Evolutionary conservation across 768 basidiomycete genomes (phyloP).

Genomic region (Megacollybia marginata): DNA sequence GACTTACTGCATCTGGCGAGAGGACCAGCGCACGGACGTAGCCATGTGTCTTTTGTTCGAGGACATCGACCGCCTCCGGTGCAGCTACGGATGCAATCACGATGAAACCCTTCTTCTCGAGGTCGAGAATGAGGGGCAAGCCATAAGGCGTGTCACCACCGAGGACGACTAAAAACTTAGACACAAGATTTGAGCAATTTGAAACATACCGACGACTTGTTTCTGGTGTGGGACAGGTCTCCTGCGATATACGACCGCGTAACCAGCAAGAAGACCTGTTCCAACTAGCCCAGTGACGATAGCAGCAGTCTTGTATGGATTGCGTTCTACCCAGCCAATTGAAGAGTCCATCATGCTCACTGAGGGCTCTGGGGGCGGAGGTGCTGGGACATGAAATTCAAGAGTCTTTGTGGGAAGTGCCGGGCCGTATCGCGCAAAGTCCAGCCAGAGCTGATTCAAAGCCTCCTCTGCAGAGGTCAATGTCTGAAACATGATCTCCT

Average conservation of each 20-base stretch:
- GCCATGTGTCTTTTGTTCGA: conserved; percentile 65
- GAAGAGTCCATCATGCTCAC: conserved; percentile 38
- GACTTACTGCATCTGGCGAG: conserved; percentile 65
- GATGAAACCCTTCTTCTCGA: conserved; percentile 77
- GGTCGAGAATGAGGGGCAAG: conserved; percentile 61
- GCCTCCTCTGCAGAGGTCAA: conserved; percentile 55
- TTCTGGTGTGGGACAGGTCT: conserved; percentile 44
- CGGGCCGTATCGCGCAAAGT: conserved; percentile 77
- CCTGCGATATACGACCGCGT: conserved; percentile 34
- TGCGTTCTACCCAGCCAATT: conserved; percentile 42
- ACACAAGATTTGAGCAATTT: not conserved
- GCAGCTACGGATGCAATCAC: conserved; percentile 74
- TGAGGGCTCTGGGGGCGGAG: conserved; percentile 44
- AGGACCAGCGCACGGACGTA: conserved; percentile 78
- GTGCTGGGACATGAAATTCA: conserved; percentile 66
- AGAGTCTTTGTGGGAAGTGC: conserved; percentile 53
- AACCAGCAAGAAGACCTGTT: conserved; percentile 53
- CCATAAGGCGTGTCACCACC: conserved; percentile 74
- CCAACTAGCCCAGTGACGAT: conserved; percentile 53
- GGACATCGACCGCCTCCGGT: conserved; percentile 51
- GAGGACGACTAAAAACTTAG: conserved; percentile 51
- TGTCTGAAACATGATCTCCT: conserved; percentile 53
- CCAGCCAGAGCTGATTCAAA: conserved; percentile 64
- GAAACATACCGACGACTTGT: conserved; percentile 60
- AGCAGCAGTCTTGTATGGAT: conserved; percentile 57